Evolutionary conservation across 129 eudicot genomes (phyloP).

Genomic region (Flaveria sonorensis): DNA sequence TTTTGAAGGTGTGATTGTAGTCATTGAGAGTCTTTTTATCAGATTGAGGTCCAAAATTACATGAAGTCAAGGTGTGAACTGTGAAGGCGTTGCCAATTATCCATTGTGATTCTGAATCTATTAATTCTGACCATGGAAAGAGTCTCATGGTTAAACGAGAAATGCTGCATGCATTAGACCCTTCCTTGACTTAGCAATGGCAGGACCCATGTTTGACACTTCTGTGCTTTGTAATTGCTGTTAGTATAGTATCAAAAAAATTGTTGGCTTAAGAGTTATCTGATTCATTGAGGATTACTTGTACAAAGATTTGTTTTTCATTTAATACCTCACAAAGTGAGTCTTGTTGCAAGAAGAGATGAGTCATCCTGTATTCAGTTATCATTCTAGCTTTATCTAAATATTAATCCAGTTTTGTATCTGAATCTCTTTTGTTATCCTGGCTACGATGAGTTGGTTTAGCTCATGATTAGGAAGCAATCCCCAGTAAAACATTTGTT

Average conservation of each 20-base stretch:
- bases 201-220: neutral
- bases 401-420: neutral
- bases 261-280: conserved; percentile 6
- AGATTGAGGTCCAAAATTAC: neutral
- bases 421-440: neutral
- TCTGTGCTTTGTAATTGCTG: neutral
- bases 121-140: neutral
- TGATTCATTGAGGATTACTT: neutral
- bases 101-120: neutral
- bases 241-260: neutral
- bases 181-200: neutral
- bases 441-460: neutral
- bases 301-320: neutral
- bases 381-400: neutral
- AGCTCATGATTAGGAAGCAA: neutral
- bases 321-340: neutral
- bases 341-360: neutral
- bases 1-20: neutral
- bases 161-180: conserved; percentile 9
- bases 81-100: neutral
- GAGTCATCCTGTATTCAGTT: neutral
- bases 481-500: neutral
- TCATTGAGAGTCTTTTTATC: conserved; percentile 1
- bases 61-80: conserved; percentile 17
- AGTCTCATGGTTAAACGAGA: neutral